Conservation (phyloP, 2,329 filamentous ascomycete genomes). For the Penicillium expansum region DNA sequence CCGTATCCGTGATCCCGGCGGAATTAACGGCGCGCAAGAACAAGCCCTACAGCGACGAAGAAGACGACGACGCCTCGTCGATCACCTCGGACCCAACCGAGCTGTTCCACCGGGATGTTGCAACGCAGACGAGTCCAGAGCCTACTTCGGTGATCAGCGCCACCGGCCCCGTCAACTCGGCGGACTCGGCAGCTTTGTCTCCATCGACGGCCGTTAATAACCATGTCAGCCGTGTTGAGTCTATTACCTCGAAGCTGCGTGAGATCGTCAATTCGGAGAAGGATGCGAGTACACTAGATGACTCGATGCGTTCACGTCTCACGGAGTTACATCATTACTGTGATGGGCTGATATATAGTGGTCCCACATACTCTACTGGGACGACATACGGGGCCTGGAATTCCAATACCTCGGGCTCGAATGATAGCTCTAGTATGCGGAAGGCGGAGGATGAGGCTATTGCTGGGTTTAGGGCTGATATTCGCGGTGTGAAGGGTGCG, state of each 20-base stretch:
- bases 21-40: conserved; percentile 28
- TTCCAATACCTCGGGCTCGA: conserved; percentile 10
- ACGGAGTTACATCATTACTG: conserved; percentile 54
- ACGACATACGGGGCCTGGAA: conserved; percentile 36
- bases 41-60: conserved; percentile 19
- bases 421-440: conserved; percentile 26
- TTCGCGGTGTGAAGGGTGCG: conserved; percentile 62
- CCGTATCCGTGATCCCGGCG: conserved; percentile 53
- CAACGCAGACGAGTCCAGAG: conserved; percentile 58
- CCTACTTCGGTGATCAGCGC: conserved; percentile 22
- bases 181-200: conserved; percentile 15
- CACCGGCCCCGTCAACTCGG: conserved; percentile 17
- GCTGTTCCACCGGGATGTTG: conserved; percentile 62
- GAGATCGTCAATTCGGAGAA: conserved; percentile 46
- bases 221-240: conserved; percentile 49
- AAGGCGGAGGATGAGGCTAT: conserved; percentile 57
- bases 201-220: conserved; percentile 28
- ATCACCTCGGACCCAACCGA: conserved; percentile 59
- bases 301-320: conserved; percentile 35
- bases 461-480: conserved; percentile 57
- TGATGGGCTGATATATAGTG: conserved; percentile 46
- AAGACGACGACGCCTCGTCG: conserved; percentile 41
- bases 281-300: conserved; percentile 31
- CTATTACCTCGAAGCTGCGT: conserved; percentile 51
- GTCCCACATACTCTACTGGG: conserved; percentile 28